Evolutionary conservation across 169 alveolate genomes (phyloP).

Genomic region (Fabrea salina): DNA sequence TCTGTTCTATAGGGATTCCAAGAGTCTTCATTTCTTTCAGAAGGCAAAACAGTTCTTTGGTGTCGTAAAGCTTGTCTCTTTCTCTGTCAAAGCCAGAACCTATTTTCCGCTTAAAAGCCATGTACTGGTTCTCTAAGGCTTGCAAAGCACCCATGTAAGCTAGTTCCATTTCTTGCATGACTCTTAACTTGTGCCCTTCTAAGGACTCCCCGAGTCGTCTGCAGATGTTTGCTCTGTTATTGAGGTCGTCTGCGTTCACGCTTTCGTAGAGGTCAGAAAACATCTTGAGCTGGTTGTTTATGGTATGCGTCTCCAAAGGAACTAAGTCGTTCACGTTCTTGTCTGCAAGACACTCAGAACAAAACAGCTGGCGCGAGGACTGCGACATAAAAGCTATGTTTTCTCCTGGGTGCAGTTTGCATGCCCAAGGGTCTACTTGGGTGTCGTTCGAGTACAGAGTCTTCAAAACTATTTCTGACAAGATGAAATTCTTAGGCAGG

Average conservation of each 20-base stretch:
- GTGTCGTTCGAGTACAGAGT: background rate
- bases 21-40: conserved; percentile 17
- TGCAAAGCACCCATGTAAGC: background rate
- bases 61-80: background rate
- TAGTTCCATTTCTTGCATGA: background rate
- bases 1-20: background rate
- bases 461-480: conserved; percentile 27
- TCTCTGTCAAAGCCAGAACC: background rate
- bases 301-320: background rate
- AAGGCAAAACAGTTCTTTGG: background rate
- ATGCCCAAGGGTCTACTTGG: conserved; percentile 27
- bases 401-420: conserved; percentile 36
- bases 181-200: conserved; percentile 17
- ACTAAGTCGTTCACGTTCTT: background rate
- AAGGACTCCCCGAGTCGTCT: background rate
- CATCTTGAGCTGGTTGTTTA: background rate
- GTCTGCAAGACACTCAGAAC: conserved; percentile 25
- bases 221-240: background rate
- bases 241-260: background rate
- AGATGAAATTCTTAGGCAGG: conserved; percentile 19
- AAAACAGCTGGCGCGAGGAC: background rate
- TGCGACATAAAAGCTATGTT: background rate
- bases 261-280: background rate
- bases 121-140: conserved; percentile 12
- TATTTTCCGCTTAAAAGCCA: background rate